Percentiles rank a stretch among this genome's conserved stretches.
These are phyloP conservation scores for Camelina laxa DNA, from an alignment of 345 rosid genomes.

Conservation along the genomic window DNA sequence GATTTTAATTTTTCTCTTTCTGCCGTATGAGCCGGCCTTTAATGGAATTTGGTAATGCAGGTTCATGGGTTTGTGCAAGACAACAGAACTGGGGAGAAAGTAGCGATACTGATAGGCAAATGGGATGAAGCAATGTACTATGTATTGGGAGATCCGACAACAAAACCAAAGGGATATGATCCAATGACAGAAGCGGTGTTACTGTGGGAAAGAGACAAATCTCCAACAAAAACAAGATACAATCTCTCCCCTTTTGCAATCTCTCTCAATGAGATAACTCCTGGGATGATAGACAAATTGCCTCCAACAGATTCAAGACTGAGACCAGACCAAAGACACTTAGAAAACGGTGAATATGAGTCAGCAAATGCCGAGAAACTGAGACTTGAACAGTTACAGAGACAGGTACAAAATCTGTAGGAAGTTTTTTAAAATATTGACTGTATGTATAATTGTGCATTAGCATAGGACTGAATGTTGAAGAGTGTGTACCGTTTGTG, in stretches of 20 bases:
- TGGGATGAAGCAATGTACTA: conserved; percentile 99
- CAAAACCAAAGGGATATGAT: conserved; percentile 94
- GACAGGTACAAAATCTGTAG: conserved; percentile 68
- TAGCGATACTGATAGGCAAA: conserved; percentile 92
- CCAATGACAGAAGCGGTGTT: conserved; percentile 94
- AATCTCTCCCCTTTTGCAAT: conserved; percentile 90
- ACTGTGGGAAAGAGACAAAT: conserved; percentile 89
- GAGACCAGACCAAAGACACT: conserved; percentile 95
- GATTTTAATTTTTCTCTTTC: background rate
- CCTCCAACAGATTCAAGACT: conserved; percentile 98
- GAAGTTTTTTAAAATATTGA: background rate
- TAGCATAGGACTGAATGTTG: conserved; percentile 21
- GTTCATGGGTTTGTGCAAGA: conserved; percentile 99
- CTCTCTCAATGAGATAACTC: conserved; percentile 85
- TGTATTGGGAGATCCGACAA: conserved; percentile 84
- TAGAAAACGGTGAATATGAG: conserved; percentile 96
- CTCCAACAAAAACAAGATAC: conserved; percentile 87
- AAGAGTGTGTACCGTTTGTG: conserved; percentile 10
- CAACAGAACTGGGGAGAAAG: conserved; percentile 94
- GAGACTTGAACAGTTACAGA: conserved; percentile 93
- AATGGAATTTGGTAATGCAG: conserved; percentile 44
- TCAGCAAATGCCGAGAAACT: conserved; percentile 91
- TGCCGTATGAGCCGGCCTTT: background rate
- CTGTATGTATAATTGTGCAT: background rate
- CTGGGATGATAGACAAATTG: conserved; percentile 72